Percentiles rank a stretch among this genome's conserved stretches.
Conservation (phyloP, 768 basidiomycete genomes). For the Lactarius sp. region DNA sequence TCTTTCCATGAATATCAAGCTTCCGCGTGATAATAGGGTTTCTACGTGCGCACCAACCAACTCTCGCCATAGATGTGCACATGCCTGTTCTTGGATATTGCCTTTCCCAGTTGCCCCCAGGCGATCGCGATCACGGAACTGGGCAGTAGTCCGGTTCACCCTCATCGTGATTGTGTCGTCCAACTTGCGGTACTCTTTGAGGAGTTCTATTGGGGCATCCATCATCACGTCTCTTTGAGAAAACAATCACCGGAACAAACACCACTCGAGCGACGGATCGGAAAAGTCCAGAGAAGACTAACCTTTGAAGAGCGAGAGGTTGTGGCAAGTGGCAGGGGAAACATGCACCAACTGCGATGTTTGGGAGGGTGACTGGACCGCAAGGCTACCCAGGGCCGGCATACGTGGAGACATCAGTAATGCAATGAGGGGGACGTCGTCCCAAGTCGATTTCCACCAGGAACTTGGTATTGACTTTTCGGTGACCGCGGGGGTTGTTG, state of each 20-base stretch:
- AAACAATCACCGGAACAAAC: not conserved
- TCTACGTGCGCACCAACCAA: conserved; percentile 52
- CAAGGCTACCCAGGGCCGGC: conserved; percentile 60
- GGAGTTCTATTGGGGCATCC: conserved; percentile 49
- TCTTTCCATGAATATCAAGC: conserved; percentile 40
- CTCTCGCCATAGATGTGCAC: conserved; percentile 71
- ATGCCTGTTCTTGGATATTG: conserved; percentile 68
- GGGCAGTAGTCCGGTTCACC: conserved; percentile 71
- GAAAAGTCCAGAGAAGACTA: conserved; percentile 15
- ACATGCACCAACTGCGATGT: conserved; percentile 65
- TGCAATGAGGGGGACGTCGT: not conserved
- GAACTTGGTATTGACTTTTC: conserved; percentile 1
- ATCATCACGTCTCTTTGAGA: conserved; percentile 12
- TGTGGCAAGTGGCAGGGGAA: conserved; percentile 64
- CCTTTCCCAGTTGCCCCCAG: conserved; percentile 40
- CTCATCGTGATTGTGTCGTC: conserved; percentile 81
- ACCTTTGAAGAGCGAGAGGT: conserved; percentile 79
- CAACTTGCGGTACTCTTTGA: conserved; percentile 74
- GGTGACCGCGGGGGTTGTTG: not conserved
- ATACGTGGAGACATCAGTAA: conserved; percentile 33
- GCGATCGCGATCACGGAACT: conserved; percentile 69
- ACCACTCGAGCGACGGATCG: not conserved
- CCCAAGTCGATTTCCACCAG: not conserved
- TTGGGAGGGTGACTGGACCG: conserved; percentile 58
- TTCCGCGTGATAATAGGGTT: conserved; percentile 26